Evolutionary conservation across 768 basidiomycete species (phyloP), one percentile per base, ranked within the genome.

Genomic region (Botryobasidium botryosum): DNA sequence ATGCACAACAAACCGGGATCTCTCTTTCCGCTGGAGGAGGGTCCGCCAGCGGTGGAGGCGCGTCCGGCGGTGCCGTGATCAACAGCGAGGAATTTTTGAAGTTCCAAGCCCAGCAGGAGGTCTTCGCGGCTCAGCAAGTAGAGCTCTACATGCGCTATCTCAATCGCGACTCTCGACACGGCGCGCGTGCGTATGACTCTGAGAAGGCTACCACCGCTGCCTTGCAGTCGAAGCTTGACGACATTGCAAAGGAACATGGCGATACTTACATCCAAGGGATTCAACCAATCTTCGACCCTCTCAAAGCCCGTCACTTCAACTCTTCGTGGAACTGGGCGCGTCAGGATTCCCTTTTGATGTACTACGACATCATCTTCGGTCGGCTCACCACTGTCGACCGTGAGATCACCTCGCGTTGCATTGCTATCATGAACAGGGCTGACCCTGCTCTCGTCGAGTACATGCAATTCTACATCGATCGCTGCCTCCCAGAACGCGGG

Each of bases 311-410:
- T 37, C 90, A 81, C 58, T 97, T 99, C 68, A 91, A 97, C 59
- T 97, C 92, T 2, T 88, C 83, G 5, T 99, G 92, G 94, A 99
- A 99, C 59, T 99, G 94, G 94, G 92, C 82, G 36, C 79, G 92
- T 49, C 94, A 99, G 64, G 91, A 94, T 50, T 87, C 90, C 13
- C 68, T 97, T 23, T 67, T 87, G 48, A 91, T 99, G 87, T 97
- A 79, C 66, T 96, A 91, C 62, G 92, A 97, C 60, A 94, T 99
- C 64, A 88, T 99, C 54, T 88, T 90, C 53, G 94, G 94, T 39
- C 78, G 81, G 36, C 74, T 94, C 45, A 90, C 80, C 20, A 88
- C 87, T 15, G 84, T 96, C 51, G 90, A 96, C 57, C 82, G 88
- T 43, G 88, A 92, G 59, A 88, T 91, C 61, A 94, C 94, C 10